Evolutionary conservation across 495 filamentous ascomycete genomes (phyloP), one percentile per base, ranked within the genome.

Genomic region (Penicillium arizonense): DNA sequence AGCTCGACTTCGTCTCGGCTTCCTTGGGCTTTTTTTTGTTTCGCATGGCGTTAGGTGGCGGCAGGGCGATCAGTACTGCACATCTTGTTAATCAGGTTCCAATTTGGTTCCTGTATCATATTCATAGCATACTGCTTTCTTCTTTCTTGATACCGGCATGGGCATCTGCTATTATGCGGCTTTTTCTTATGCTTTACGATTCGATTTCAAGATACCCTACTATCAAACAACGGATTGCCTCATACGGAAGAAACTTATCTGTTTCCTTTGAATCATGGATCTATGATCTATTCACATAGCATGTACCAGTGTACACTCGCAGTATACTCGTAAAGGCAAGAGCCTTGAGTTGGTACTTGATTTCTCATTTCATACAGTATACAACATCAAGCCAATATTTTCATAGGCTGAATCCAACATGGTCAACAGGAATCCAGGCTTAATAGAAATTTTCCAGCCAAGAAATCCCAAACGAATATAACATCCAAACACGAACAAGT

Each of bases 151-250:
- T 42, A 26, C 5, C 5, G 39, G 14, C 21, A 33, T 40, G 46
- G 23, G 30, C 28, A 21, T 13, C 28, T 16, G 50, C 34, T 32
- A 48, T 33, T 32, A 6, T 24, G 18, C 32, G 37, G n/a, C 18
- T 14, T 18, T 46, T 20, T 35, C 40, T 42, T 44, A 47, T 52
- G 20, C 40, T 53, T 53, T 52, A 53, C 46, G 41, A 57, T 20
- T 43, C 46, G 36, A 57, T 20, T 43, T 26, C 48, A 50, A 47
- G 59, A 64, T 62, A 64, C 62, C 62, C 61, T 53, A 58, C 50
- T 42, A 61, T 52, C 36, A n/a, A 51, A 52, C 33, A 11, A 11
- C 51, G 42, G 44, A 38, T 46, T 7, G 28, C 21, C 20, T 32
- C 36, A 26, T 37, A 37, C 36, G 43, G 38, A 44, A 49, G 2